A percentile compares a stretch with the other conserved stretches of the same genome.
phyloP scores from a whole-genome alignment of 1,284 basidiomycete species.

The Sporisorium exsertum region DNA sequence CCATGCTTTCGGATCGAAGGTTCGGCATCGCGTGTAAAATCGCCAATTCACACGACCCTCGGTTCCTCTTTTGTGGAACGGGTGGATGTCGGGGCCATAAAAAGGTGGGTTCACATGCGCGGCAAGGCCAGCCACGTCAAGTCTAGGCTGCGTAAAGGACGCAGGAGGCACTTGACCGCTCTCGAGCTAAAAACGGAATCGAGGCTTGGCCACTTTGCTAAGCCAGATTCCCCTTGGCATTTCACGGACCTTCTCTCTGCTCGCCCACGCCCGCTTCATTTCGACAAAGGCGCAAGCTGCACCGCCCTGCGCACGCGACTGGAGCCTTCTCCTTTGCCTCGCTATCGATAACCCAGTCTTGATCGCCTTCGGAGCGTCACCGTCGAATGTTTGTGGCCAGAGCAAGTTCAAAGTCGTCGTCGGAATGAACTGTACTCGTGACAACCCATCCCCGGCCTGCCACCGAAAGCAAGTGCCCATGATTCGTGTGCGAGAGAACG shows the following conservation, averaged over 20 bases:
- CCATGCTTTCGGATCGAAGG: conserved; percentile 6
- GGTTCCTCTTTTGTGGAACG: neutral
- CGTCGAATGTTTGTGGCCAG: neutral
- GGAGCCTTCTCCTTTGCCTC: neutral
- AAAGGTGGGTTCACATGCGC: neutral
- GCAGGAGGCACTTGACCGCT: conserved; percentile 8
- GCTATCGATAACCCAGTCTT: conserved; percentile 4
- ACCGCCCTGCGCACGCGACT: conserved; percentile 3
- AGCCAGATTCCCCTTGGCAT: neutral
- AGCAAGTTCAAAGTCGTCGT: neutral
- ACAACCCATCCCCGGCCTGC: neutral
- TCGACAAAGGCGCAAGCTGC: neutral
- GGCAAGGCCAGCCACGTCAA: neutral
- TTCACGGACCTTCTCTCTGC: neutral
- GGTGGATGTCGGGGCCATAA: conserved; percentile 7
- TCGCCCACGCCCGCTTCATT: neutral
- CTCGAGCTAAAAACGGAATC: conserved; percentile 20
- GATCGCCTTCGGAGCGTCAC: neutral
- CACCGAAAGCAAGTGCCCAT: neutral
- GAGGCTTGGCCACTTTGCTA: neutral
- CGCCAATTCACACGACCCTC: neutral
- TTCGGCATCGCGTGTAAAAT: neutral
- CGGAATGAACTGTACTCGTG: neutral
- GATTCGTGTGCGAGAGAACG: neutral
- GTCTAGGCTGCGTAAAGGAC: neutral